A percentile compares a stretch with the other conserved stretches of the same genome.
phyloP scores from a whole-genome alignment of 225 moss, liverwort and hornwort species.

The Pseudoscleropodium purum region DNA sequence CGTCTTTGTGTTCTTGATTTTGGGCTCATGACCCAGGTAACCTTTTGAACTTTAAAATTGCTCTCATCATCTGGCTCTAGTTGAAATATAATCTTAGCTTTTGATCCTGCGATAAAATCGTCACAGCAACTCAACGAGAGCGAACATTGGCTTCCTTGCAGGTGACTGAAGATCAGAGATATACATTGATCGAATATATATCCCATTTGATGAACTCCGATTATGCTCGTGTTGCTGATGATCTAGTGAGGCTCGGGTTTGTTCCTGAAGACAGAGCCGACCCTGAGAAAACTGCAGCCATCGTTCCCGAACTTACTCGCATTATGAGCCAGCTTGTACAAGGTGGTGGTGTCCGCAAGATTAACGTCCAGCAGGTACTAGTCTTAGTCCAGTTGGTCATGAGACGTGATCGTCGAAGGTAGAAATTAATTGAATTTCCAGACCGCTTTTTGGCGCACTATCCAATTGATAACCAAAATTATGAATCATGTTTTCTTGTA shows the following conservation, averaged over 20 bases:
- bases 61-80: background rate
- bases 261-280: slow-evolving; percentile 70
- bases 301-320: slow-evolving; percentile 74
- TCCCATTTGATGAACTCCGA: slow-evolving; percentile 82
- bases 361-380: slow-evolving; percentile 78
- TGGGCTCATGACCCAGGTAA: slow-evolving; percentile 95
- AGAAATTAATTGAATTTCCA: background rate
- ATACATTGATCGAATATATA: slow-evolving; percentile 83
- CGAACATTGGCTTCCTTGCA: slow-evolving; percentile 23
- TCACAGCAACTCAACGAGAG: background rate
- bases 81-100: background rate
- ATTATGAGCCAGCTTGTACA: slow-evolving; percentile 79
- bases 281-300: slow-evolving; percentile 78
- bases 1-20: slow-evolving; percentile 93
- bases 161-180: slow-evolving; percentile 95
- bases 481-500: background rate
- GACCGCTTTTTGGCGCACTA: background rate
- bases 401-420: background rate
- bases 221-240: slow-evolving; percentile 77
- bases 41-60: background rate
- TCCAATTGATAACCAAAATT: background rate
- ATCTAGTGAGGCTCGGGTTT: slow-evolving; percentile 85
- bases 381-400: background rate
- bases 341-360: slow-evolving; percentile 85
- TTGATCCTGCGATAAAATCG: background rate